Conservation (phyloP, 768 basidiomycete species). For the Russula lepida region DNA sequence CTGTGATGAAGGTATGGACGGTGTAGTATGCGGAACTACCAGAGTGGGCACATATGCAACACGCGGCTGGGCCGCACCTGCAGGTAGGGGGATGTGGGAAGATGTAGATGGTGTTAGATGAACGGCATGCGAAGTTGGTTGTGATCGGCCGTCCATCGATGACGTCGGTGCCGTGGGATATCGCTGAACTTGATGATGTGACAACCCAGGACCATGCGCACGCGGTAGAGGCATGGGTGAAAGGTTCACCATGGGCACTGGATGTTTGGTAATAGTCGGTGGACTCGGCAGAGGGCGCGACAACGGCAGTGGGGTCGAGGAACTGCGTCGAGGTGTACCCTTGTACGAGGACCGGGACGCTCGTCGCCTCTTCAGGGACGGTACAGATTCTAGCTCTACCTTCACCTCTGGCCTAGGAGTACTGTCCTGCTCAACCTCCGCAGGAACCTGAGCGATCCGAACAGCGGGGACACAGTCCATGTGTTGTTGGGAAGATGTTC, state of each 20-base stretch:
- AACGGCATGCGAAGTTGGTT: background rate
- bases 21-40: background rate
- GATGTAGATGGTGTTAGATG: background rate
- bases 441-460: background rate
- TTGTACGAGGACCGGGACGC: background rate
- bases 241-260: slow-evolving; percentile 5
- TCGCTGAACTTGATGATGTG: background rate
- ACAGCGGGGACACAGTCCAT: background rate
- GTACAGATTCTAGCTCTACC: background rate
- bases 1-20: background rate
- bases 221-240: slow-evolving; percentile 1
- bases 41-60: background rate
- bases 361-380: background rate
- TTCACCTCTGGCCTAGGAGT: background rate
- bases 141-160: background rate
- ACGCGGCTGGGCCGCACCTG: slow-evolving; percentile 3
- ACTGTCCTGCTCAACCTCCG: background rate
- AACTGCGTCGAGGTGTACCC: slow-evolving; percentile 1
- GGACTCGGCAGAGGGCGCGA: slow-evolving; percentile 18
- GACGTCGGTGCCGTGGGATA: background rate
- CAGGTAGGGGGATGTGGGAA: background rate
- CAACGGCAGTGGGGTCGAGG: slow-evolving; percentile 11
- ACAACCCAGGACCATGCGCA: background rate
- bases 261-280: slow-evolving; percentile 3
- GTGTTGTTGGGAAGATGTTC: background rate